These are phyloP conservation scores for Pythium utonaiense DNA, from an alignment of 352 stramenopile genomes.

Conservation along the genomic window DNA sequence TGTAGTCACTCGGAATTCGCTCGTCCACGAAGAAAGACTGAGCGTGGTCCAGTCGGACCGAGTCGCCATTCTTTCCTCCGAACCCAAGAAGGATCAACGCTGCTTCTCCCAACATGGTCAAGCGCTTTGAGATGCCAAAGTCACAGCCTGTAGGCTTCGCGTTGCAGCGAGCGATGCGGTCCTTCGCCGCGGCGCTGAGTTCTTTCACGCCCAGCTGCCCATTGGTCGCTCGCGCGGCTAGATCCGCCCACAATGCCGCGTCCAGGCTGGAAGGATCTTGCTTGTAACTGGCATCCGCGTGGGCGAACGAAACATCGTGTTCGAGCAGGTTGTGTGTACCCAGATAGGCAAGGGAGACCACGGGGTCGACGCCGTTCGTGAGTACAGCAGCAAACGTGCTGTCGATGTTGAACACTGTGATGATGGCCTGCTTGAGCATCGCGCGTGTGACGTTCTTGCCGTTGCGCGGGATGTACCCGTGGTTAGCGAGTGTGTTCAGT, in stretches of 20 bases:
- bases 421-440: slow-evolving; percentile 29
- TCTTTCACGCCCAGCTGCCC: not conserved
- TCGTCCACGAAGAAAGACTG: too few relatives aligned
- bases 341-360: slow-evolving; percentile 38
- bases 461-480: slow-evolving; percentile 43
- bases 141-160: slow-evolving; percentile 7
- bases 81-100: slow-evolving; percentile 27
- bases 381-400: slow-evolving; percentile 30
- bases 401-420: slow-evolving; percentile 46
- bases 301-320: slow-evolving; percentile 33
- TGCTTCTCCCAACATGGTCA: slow-evolving; percentile 26
- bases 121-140: slow-evolving; percentile 10
- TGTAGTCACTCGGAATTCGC: too few relatives aligned
- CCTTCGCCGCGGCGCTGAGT: slow-evolving; percentile 2
- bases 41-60: slow-evolving; percentile 7
- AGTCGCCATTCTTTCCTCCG: slow-evolving; percentile 19
- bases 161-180: slow-evolving; percentile 11
- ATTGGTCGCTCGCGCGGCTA: not conserved
- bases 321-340: slow-evolving; percentile 34
- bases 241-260: slow-evolving; percentile 27
- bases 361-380: slow-evolving; percentile 17
- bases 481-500: slow-evolving; percentile 48
- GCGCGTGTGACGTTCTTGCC: slow-evolving; percentile 38
- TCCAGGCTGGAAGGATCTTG: slow-evolving; percentile 29
- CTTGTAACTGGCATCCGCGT: slow-evolving; percentile 33